phyloP scores from a whole-genome alignment of 2,329 filamentous ascomycete species.

The Ambrosiella xylebori region DNA sequence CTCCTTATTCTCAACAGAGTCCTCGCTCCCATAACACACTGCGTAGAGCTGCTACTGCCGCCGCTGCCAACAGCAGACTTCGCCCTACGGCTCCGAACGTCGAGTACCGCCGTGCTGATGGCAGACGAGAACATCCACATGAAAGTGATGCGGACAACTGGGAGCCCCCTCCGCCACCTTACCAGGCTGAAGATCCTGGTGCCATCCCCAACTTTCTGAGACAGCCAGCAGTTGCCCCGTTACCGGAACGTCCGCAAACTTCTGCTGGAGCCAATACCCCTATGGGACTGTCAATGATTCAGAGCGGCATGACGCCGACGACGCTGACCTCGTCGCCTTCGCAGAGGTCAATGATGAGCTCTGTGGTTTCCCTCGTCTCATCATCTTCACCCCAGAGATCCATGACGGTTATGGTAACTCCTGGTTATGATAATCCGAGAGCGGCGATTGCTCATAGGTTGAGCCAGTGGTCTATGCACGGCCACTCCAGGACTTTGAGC shows the following conservation, averaged over 20 bases:
- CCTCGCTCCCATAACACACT: constrained; percentile 54
- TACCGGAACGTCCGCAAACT: constrained; percentile 9
- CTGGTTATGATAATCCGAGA: neutral
- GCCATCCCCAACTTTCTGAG: constrained; percentile 40
- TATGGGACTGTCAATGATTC: neutral
- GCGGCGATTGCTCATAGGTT: neutral
- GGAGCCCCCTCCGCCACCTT: constrained; percentile 72
- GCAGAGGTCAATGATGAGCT: neutral
- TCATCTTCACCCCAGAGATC: constrained; percentile 1
- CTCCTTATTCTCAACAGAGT: constrained; percentile 54
- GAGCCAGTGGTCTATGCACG: neutral
- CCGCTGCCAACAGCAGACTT: constrained; percentile 52
- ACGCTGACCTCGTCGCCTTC: constrained; percentile 1
- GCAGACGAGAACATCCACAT: constrained; percentile 56
- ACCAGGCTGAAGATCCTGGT: constrained; percentile 46
- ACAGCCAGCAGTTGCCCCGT: constrained; percentile 27
- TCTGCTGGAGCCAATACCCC: neutral
- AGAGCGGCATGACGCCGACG: neutral
- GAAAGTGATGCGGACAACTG: constrained; percentile 80
- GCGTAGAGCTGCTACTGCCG: constrained; percentile 53
- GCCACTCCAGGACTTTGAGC: neutral
- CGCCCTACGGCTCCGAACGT: constrained; percentile 38
- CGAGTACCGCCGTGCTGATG: constrained; percentile 51
- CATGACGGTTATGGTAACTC: neutral
- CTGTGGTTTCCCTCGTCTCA: constrained; percentile 3